Conservation (phyloP, 1,284 basidiomycete species). For the Malassezia globosa region DNA sequence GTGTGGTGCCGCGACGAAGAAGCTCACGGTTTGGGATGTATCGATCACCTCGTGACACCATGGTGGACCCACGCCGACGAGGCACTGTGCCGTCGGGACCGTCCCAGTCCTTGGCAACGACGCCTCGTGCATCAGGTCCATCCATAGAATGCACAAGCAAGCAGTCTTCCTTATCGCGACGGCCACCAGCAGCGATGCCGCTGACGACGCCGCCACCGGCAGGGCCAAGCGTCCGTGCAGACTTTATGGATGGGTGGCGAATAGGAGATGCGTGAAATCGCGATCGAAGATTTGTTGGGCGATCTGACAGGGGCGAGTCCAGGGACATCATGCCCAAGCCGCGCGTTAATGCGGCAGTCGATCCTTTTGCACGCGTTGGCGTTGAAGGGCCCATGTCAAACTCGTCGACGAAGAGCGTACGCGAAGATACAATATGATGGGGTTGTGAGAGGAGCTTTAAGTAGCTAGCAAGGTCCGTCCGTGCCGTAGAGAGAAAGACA, state of each 20-base stretch:
- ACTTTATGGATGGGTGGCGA: too few species aligned
- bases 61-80: slow-evolving; percentile 23
- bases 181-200: not conserved
- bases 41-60: slow-evolving; percentile 32
- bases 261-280: slow-evolving; percentile 18
- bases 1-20: slow-evolving; percentile 19
- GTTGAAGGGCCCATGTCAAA: slow-evolving; percentile 13
- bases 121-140: slow-evolving; percentile 13
- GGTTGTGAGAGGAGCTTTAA: too few species aligned
- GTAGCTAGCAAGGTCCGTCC: too few species aligned
- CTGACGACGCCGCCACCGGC: not conserved
- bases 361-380: slow-evolving; percentile 10
- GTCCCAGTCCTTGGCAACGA: slow-evolving; percentile 34
- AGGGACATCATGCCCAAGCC: slow-evolving; percentile 12
- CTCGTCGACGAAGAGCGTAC: too few species aligned
- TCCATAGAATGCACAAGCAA: slow-evolving; percentile 19
- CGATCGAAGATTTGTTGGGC: slow-evolving; percentile 28
- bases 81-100: slow-evolving; percentile 23
- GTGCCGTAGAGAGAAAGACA: too few species aligned
- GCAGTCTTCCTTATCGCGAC: slow-evolving; percentile 26
- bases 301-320: slow-evolving; percentile 30
- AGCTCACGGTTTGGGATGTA: slow-evolving; percentile 42
- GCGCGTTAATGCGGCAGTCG: slow-evolving; percentile 2
- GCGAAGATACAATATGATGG: too few species aligned
- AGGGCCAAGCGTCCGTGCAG: slow-evolving; percentile 9